These are phyloP conservation scores for Chrysosporium keratinophilum DNA, from an alignment of 2,329 filamentous ascomycete genomes.

Conservation along the genomic window DNA sequence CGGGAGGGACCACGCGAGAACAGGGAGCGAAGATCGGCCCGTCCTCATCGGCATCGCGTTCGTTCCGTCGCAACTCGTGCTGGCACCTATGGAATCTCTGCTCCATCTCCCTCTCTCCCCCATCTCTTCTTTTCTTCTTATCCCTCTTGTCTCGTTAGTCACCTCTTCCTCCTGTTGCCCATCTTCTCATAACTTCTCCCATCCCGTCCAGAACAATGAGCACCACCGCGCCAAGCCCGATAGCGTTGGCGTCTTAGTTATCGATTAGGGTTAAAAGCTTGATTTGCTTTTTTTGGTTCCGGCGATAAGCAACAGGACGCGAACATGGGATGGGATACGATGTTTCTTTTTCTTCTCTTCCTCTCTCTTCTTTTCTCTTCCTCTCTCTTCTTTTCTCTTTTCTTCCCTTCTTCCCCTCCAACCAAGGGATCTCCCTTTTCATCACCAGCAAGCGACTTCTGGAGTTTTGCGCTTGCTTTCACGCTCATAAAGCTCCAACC, in stretches of 20 bases:
- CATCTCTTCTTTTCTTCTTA: too few relatives aligned
- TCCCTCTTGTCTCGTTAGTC: too few relatives aligned
- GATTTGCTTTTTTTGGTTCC: neutral
- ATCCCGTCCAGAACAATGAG: neutral
- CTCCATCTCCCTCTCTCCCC: neutral
- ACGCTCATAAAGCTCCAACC: conserved; percentile 39
- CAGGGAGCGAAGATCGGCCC: neutral
- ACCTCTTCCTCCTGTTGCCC: too few relatives aligned
- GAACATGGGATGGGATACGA: neutral
- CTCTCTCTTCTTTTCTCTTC: too few relatives aligned
- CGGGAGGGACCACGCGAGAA: neutral
- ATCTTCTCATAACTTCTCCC: neutral
- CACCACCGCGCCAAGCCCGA: neutral
- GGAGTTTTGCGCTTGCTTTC: conserved; percentile 47
- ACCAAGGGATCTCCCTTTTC: conserved; percentile 5
- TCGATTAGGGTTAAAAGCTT: conserved; percentile 2
- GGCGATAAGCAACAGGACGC: conserved; percentile 2
- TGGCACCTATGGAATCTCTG: neutral
- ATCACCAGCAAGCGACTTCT: conserved; percentile 41
- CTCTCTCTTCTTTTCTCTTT: conserved; percentile 1
- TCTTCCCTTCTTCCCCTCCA: conserved; percentile 11
- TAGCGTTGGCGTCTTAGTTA: conserved; percentile 1
- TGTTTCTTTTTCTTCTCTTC: conserved; percentile 5
- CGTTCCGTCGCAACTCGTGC: neutral
- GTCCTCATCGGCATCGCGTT: neutral